Evolutionary conservation across 306 rosid genomes (phyloP).

Genomic region (Prunus armeniaca): DNA sequence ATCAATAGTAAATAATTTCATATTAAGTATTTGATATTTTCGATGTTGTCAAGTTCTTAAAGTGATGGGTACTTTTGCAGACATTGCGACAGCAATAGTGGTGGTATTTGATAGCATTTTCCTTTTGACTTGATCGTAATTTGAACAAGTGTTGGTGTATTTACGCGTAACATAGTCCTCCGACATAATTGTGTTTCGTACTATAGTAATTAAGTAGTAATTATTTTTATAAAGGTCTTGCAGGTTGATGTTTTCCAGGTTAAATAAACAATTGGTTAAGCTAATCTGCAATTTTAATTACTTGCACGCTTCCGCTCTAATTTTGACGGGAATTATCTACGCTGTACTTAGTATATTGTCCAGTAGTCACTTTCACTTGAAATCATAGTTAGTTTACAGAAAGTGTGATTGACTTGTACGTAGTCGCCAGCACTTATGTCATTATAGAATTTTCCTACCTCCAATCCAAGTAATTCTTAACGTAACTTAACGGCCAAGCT

Average conservation of each 20-base stretch:
- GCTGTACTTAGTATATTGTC: no score
- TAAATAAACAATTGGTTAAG: not conserved
- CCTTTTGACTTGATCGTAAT: not conserved
- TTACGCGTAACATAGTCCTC: not conserved
- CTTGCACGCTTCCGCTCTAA: not conserved
- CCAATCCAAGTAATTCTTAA: constrained; percentile 3
- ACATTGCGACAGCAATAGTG: no score
- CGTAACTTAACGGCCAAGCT: not conserved
- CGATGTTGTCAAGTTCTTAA: no score
- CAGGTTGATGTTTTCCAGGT: no score
- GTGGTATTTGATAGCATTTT: not conserved
- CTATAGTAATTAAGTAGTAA: not conserved
- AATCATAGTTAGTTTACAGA: not conserved
- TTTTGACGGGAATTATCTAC: no score
- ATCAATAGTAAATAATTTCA: no score
- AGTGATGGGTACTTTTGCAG: no score
- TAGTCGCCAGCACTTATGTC: constrained; percentile 22
- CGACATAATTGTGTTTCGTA: not conserved
- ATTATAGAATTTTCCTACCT: not conserved
- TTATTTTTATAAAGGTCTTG: not conserved
- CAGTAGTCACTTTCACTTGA: not conserved
- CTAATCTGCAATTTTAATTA: not conserved
- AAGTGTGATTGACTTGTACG: constrained; percentile 1
- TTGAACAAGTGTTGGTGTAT: not conserved
- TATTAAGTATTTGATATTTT: no score